These are phyloP conservation scores for Metschnikowia lachancei DNA, from an alignment of 805 yeast species.

Conservation along the genomic window DNA sequence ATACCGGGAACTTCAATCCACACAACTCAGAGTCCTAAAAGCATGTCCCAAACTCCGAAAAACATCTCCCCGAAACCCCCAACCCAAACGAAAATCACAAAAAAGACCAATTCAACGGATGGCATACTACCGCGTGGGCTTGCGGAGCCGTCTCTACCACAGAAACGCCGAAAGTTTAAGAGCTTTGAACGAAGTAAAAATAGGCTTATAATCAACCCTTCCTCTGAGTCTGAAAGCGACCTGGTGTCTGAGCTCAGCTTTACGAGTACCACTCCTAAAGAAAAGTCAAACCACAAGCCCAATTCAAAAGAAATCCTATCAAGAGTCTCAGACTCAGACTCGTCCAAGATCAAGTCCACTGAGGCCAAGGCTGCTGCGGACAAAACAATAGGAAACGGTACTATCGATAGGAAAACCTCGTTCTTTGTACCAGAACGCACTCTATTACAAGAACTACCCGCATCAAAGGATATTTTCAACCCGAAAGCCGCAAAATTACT, in stretches of 20 bases:
- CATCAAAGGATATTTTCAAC: not conserved
- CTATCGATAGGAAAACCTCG: too few species aligned
- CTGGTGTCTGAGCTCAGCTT: not conserved
- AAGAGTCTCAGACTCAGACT: not conserved
- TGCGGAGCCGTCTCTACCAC: not conserved
- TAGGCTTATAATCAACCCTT: conserved; percentile 18
- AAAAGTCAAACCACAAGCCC: not conserved
- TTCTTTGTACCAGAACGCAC: too few species aligned
- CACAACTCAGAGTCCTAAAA: too few species aligned
- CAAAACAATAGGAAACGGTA: too few species aligned
- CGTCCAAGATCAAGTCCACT: too few species aligned
- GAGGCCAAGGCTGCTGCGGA: too few species aligned
- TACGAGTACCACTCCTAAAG: too few species aligned
- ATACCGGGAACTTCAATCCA: too few species aligned
- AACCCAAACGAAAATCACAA: not conserved
- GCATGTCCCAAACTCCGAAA: too few species aligned
- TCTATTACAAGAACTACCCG: not conserved
- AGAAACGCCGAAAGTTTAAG: conserved; percentile 5
- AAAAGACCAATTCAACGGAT: not conserved
- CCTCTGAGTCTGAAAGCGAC: conserved; percentile 20
- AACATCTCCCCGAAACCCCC: not conserved
- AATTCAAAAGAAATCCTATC: not conserved
- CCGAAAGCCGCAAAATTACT: not conserved
- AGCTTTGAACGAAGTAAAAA: conserved; percentile 9
- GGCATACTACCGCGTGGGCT: not conserved